Base-by-base conservation (phyloP, 192 early-diverging fungal genomes). In the Podila epicladia region DNA sequence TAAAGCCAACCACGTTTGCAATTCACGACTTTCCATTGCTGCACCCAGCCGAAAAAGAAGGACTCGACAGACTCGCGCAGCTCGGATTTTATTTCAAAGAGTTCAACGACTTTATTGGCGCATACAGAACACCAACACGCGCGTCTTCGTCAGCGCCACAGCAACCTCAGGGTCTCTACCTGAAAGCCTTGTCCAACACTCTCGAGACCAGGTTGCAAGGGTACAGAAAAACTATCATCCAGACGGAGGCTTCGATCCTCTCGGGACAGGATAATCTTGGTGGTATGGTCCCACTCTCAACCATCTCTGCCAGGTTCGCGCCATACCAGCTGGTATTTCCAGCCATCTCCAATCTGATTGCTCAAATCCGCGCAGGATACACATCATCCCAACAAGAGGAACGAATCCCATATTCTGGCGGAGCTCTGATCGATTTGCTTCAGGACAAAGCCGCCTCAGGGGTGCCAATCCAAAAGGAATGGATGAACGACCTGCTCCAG, bases 11-110 rank as follows among this genome's bases (percentile, higher is more conserved):
- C 28, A 87, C 86, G 11, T 92, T 86, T 83, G 86, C 84, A 22
- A 83, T 93, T 38, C 77, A 80, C 20, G 88, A 91, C 65, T 91
- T 93, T 72, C 88, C 89, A 7, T 74, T 93, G 37, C 74, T 94
- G 13, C 92, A 94, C 58, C 82, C 88, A 26, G 83, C 92, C 13
- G 93, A 94, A 64, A 87, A 89, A 15, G 82, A 82, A 58, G 78
- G 85, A 1, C 82, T 93, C 9, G 84, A 94, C 69, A 73, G 86
- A 12, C 85, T 93, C 9, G 88, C 87, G 9, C 82, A 84, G 5
- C 83, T 93, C 13, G 92, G 92, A 2, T 89, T 85, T 64, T 72
- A 85, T 17, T 89, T 85, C 65, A 57, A 45, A 55, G 41, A 75
- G 55, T 69, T 92, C 38, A 57, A 69, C 12, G 37, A 62, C 33